Base-by-base conservation (phyloP, 1,284 basidiomycete genomes). In the Pascua sp. region DNA sequence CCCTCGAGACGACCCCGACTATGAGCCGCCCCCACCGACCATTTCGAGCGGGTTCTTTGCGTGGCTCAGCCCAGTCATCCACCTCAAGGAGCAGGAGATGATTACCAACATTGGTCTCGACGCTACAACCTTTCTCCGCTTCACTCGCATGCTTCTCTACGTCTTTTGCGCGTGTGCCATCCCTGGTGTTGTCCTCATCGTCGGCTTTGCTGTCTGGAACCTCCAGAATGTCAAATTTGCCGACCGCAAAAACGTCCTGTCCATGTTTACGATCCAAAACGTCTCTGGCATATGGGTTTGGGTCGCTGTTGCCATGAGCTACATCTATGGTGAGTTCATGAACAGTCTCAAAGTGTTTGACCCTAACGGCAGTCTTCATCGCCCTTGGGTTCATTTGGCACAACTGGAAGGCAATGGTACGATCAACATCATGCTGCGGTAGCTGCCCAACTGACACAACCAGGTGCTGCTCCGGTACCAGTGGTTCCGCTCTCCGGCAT, bases 31-130 rank as follows among this genome's bases (percentile, higher is more conserved):
- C n/a, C 72, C 73, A 13, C 73, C 71, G 12, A 82, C 84, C 43
- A 88, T 93, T 71, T 87, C 87, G 56, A 86, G 89, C 73, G 86
- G 88, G 3, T 77, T 92, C 55, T 84, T 90, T 49, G 89, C 89
- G 53, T 95, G 94, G 95, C 79, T 98, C 1, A 86, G 86, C 18
- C 94, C 95, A 2, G 83, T 98, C 17, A 69, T 92, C 50, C 83
- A 85, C 61, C 87, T 88, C 37, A 88, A 88, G 67, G 95, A 98
- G 76, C 85, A 87, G 36, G 87, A 92, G 65, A 84, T 98, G 46
- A 81, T 98, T 38, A 85, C 90, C 65, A 92, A 94, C 73, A 84
- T 97, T 68, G 95, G 91, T 15, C 84, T 97, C 17, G 96, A 99
- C 73, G 95, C 94, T 0, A 88, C 92, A 50, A 84, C 89, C 12